Base-by-base conservation (phyloP, 176 grass and related monocot species). In the Juncus inflexus region DNA sequence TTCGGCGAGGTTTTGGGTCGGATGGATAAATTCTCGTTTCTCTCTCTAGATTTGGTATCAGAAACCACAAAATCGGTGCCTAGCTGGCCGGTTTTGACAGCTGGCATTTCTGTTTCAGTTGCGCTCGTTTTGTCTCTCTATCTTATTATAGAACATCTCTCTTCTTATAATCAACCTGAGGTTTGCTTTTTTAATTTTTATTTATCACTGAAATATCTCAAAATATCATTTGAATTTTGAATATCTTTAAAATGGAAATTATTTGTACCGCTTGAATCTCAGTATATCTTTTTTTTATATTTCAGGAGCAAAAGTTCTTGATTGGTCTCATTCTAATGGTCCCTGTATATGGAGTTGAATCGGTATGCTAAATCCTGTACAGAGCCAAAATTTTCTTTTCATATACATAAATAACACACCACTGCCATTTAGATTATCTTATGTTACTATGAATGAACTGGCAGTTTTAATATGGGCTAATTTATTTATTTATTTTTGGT, bases 281-380 rank as follows among this genome's bases (percentile, higher is more conserved):
- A 28, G 19, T 28, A 28, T 28, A 28, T 28, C 66, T 8, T 60
- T 70, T 77, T 54, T 55, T 42, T 67, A 64, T 38, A 79, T 80
- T 88, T 40, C 87, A 91, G 92, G 92, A 97, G 64, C 92, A 97
- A 63, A 97, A 97, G 49, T 97, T 97, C 72, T 86, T 97, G 82
- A 62, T 91, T 62, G 92, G 92, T 81, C 92, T 97, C 67, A 89
- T 97, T 81, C 60, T 97, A 66, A 97, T 97, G 92, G 92, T 97
- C 83, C 92, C 92, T 70, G 74, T 97, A 63, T 97, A 91, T 77
- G 87, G 82, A 77, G 77, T 91, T 86, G 84, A 90, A 79, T 97
- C 92, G 74, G 92, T 97, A 84, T 79, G 92, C 89, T 64, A 12
- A 13, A 62, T 9, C 40, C 38, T 60, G 4, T 60, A 15, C 13